Conservation (phyloP, 208 protist genomes). For the Wallacemonas rigidus region DNA sequence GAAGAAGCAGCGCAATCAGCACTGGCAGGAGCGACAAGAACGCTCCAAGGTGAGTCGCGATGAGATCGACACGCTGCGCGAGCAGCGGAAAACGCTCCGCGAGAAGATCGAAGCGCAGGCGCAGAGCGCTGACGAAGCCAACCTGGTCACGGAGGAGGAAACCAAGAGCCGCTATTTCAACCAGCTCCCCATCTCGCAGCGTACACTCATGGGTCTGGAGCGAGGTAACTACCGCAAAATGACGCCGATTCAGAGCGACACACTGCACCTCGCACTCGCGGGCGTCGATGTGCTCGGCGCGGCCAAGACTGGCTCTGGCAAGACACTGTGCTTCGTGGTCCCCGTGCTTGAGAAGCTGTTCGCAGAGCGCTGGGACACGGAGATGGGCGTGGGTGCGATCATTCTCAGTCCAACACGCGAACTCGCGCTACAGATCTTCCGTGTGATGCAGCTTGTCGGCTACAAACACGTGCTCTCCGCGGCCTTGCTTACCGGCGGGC, state of each 20-base stretch:
- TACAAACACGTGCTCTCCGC: conserved; percentile 94
- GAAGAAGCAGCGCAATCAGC: conserved; percentile 49
- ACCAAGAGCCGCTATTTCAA: conserved; percentile 67
- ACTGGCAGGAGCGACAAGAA: conserved; percentile 84
- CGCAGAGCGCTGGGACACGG: conserved; percentile 81
- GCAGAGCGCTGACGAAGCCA: conserved; percentile 41
- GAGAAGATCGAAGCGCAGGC: conserved; percentile 43
- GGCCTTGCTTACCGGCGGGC: conserved; percentile 98
- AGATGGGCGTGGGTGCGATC: conserved; percentile 96
- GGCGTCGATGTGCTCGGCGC: conserved; percentile 98
- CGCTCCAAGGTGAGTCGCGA: conserved; percentile 68
- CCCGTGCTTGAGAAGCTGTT: conserved; percentile 95
- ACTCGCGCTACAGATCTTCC: conserved; percentile 99
- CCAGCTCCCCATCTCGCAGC: conserved; percentile 92
- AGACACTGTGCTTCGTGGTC: conserved; percentile 99
- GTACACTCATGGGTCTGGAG: conserved; percentile 90
- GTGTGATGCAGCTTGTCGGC: conserved; percentile 95
- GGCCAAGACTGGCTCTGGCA: conserved; percentile 98
- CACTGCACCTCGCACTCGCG: conserved; percentile 94
- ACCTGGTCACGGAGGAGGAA: conserved; percentile 39
- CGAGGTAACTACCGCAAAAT: conserved; percentile 91
- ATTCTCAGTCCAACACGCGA: conserved; percentile 99
- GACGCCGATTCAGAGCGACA: conserved; percentile 96
- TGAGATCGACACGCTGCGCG: conserved; percentile 63
- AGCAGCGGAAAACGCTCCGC: conserved; percentile 47